phyloP scores from a whole-genome alignment of 2,329 filamentous ascomycete species.

The Cryphonectria nitschkei region DNA sequence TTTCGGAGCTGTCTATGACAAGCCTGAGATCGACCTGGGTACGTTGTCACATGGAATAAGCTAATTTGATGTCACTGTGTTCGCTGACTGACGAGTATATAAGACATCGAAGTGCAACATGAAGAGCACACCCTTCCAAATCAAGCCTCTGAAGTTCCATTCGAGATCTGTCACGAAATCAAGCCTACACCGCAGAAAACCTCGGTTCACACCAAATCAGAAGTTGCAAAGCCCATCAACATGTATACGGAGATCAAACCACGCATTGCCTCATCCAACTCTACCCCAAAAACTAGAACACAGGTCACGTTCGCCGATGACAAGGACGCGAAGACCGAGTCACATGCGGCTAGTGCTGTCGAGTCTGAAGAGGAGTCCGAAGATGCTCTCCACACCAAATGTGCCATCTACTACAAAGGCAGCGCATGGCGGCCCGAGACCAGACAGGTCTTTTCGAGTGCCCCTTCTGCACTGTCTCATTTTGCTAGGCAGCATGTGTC shows the following conservation, averaged over 20 bases:
- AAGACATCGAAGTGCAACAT: not conserved
- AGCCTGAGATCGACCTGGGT: not conserved
- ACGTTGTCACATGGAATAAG: not conserved
- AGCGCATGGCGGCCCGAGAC: constrained; percentile 14
- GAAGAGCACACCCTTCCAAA: not conserved
- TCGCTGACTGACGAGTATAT: not conserved
- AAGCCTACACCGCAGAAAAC: not conserved
- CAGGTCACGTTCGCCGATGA: constrained; percentile 3
- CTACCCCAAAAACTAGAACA: not conserved
- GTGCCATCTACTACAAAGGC: constrained; percentile 21
- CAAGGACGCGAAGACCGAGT: not conserved
- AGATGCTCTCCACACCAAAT: not conserved
- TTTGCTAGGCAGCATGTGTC: constrained; percentile 19
- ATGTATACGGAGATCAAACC: not conserved
- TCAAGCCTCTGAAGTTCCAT: not conserved
- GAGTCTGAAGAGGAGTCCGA: not conserved
- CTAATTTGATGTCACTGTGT: not conserved
- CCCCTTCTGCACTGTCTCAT: constrained; percentile 17
- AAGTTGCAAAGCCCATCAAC: not conserved
- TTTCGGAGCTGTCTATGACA: constrained; percentile 9
- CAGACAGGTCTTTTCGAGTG: constrained; percentile 18
- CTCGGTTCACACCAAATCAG: not conserved
- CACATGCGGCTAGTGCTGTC: not conserved
- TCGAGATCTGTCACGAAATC: not conserved
- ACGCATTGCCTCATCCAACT: not conserved